These are phyloP conservation scores for Creolimax fragrantissima DNA, from an alignment of 78 protist species.

Conservation along the genomic window DNA sequence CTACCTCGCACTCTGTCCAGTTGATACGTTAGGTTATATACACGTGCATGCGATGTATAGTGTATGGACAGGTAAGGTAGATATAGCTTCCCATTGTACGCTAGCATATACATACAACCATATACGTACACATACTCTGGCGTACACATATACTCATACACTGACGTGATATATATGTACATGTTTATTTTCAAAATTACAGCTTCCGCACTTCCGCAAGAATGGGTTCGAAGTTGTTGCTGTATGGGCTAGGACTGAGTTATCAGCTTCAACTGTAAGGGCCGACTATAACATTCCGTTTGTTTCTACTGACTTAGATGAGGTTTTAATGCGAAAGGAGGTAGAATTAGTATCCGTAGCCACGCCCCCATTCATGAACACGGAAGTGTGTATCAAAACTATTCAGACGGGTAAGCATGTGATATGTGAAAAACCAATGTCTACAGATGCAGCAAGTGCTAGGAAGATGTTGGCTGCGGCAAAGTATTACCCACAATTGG, in stretches of 20 bases:
- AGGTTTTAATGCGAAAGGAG: neutral
- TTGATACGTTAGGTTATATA: too few species aligned
- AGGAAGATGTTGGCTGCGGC: neutral
- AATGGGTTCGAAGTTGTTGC: neutral
- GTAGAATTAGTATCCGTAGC: neutral
- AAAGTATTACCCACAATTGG: neutral
- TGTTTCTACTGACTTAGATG: neutral
- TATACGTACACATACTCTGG: neutral
- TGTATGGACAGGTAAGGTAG: too few species aligned
- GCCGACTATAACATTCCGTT: neutral
- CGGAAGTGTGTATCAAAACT: neutral
- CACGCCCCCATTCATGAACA: neutral
- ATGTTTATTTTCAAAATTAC: neutral
- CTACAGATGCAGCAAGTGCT: neutral
- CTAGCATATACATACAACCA: neutral
- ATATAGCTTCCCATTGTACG: too few species aligned
- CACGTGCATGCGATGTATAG: too few species aligned
- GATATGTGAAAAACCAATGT: neutral
- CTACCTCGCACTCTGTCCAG: too few species aligned
- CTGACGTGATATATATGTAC: neutral
- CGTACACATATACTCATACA: neutral
- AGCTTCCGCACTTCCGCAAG: neutral
- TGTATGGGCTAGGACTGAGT: neutral
- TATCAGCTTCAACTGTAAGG: neutral
- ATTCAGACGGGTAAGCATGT: constrained; percentile 7